phyloP scores from a whole-genome alignment of 805 yeast genomes.

The Saturnispora galanensis region DNA sequence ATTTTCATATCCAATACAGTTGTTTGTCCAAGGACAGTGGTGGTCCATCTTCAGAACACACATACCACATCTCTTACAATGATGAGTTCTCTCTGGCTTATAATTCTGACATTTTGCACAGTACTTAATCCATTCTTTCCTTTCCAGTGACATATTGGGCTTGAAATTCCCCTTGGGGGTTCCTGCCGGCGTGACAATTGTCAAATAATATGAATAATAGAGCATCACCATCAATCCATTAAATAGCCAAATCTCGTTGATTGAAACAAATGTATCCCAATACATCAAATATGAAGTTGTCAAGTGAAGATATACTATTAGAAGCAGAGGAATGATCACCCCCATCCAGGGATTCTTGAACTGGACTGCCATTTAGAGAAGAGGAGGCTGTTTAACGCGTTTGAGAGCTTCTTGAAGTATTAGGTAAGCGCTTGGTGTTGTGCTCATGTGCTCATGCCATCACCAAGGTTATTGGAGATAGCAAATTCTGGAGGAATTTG shows the following conservation, averaged over 20 bases:
- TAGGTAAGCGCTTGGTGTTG: background rate
- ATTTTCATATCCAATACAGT: constrained; percentile 77
- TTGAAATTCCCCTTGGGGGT: constrained; percentile 42
- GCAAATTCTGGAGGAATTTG: too few species aligned
- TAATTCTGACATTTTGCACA: constrained; percentile 62
- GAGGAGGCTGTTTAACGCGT: background rate
- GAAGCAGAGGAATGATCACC: constrained; percentile 45
- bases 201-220: constrained; percentile 68
- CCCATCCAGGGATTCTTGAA: constrained; percentile 44
- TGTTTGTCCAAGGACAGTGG: constrained; percentile 89
- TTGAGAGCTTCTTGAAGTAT: background rate
- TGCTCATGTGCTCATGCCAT: too few species aligned
- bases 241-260: constrained; percentile 32
- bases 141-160: constrained; percentile 17
- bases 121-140: constrained; percentile 46
- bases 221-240: constrained; percentile 30
- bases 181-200: constrained; percentile 63
- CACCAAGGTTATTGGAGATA: too few species aligned
- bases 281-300: constrained; percentile 52
- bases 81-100: constrained; percentile 82
- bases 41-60: constrained; percentile 92
- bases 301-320: constrained; percentile 53
- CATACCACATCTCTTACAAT: constrained; percentile 64
- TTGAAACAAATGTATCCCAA: constrained; percentile 29
- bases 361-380: constrained; percentile 19